Percentiles rank a stretch among this genome's conserved stretches.
These are phyloP conservation scores for Chaetothyriales sp. DNA, from an alignment of 2,329 filamentous ascomycete genomes.

Conservation along the genomic window DNA sequence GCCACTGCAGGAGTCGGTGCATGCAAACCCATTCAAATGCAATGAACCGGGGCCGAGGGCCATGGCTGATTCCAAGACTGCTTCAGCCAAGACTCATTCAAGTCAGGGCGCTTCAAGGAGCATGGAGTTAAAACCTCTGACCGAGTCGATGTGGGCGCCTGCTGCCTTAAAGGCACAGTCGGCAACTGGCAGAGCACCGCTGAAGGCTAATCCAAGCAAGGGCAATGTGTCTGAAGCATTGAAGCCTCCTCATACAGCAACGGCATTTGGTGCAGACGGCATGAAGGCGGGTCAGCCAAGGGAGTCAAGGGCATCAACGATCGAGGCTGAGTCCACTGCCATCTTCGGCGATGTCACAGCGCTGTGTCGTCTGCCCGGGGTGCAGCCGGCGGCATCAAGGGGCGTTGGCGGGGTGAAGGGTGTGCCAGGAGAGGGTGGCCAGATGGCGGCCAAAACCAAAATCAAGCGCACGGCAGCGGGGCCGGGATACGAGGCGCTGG, in stretches of 20 bases:
- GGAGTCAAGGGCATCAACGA: conserved; percentile 13
- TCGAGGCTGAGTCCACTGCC: conserved; percentile 12
- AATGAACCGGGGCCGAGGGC: background rate
- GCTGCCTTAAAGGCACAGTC: background rate
- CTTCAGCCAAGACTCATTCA: background rate
- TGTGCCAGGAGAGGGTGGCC: background rate
- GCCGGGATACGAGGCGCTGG: background rate
- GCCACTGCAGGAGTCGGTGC: background rate
- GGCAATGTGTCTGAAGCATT: background rate
- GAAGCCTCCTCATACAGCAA: background rate
- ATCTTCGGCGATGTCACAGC: conserved; percentile 1
- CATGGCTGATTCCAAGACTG: background rate
- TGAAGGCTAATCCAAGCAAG: conserved; percentile 1
- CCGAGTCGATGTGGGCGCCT: background rate
- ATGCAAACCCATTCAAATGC: background rate
- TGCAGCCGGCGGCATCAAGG: background rate
- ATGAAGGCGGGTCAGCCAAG: conserved; percentile 13
- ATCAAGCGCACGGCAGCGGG: background rate
- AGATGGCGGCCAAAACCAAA: background rate
- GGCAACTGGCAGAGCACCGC: background rate
- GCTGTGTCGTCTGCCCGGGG: background rate
- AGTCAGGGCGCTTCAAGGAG: background rate
- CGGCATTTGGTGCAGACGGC: background rate
- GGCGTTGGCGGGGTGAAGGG: background rate
- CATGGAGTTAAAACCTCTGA: background rate